Base-by-base conservation (phyloP, 139 green algal species). In the Gonium pectorale region DNA sequence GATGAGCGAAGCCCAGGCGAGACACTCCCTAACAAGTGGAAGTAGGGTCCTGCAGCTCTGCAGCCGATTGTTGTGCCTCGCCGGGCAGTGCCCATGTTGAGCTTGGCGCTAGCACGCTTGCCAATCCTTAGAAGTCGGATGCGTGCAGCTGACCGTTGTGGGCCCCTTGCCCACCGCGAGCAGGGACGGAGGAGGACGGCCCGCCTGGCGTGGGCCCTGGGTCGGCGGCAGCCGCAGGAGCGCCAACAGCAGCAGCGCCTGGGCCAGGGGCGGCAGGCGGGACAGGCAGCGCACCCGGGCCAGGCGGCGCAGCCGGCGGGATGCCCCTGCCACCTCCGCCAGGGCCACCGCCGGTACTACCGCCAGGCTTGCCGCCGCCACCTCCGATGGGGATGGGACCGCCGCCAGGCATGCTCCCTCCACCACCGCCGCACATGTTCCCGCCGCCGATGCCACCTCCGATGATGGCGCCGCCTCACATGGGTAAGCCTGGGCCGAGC, bases 261-360 rank as follows among this genome's bases (percentile, higher is more conserved):
- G 62, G 19, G 11, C 59, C 49, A 78, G 69, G 2, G 63, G 72
- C 72, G 24, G 51, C 22, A 37, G 31, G 31, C 24, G 41, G 38
- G 77, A 4, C 63, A 46, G 24, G n/a, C n/a, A n/a, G n/a, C n/a
- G n/a, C 11, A 6, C 59, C 44, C 6, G 29, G 17, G 81, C 67
- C 29, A n/a, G 59, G 44, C 43, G 15, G 35, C 38, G 21, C 79
- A 26, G 64, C 29, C 54, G 27, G 54, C 17, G 59, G 59, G 29
- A 44, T 77, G 54, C 60, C 63, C 11, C 79, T 89, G 24, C 81
- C 86, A 31, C 86, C 86, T 51, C 63, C 74, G 63, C 67, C 77
- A 60, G 74, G 73, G 88, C 89, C 87, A 49, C 86, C 86, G 63
- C 67, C 77, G 66, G 74, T 66, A 82, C 89, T 81, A 49, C 86